Percentiles rank a stretch among this genome's conserved stretches.
These are phyloP conservation scores for Talaromyces proteolyticus DNA, from an alignment of 495 filamentous ascomycete genomes.

Conservation along the genomic window DNA sequence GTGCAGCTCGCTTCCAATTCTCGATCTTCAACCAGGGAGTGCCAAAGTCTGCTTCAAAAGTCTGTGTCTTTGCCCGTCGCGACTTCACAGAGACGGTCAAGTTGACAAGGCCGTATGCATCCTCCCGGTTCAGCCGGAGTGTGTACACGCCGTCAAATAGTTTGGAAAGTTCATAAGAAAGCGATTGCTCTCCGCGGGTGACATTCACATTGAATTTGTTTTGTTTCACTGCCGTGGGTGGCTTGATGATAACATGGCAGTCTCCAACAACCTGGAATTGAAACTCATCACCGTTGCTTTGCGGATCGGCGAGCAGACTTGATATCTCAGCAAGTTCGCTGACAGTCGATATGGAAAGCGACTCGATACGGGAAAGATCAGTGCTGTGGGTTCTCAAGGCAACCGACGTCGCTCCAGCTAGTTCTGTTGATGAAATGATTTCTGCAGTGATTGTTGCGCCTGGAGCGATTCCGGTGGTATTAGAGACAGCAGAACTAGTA, in stretches of 20 bases:
- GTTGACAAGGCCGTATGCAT: slow-evolving; percentile 53
- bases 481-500: slow-evolving; percentile 18
- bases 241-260: slow-evolving; percentile 53
- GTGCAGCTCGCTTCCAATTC: slow-evolving; percentile 49
- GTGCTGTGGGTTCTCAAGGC: slow-evolving; percentile 11
- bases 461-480: slow-evolving; percentile 9
- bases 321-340: slow-evolving; percentile 14
- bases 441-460: slow-evolving; percentile 10
- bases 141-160: slow-evolving; percentile 55
- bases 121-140: slow-evolving; percentile 48
- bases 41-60: slow-evolving; percentile 53
- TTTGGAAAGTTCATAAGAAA: slow-evolving; percentile 44
- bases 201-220: slow-evolving; percentile 48
- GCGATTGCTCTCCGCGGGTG: slow-evolving; percentile 28
- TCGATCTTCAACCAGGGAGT: slow-evolving; percentile 54
- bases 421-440: slow-evolving; percentile 10
- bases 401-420: slow-evolving; percentile 19
- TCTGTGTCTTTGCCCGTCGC: slow-evolving; percentile 47
- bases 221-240: slow-evolving; percentile 44
- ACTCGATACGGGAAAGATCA: slow-evolving; percentile 12
- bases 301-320: slow-evolving; percentile 10
- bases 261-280: slow-evolving; percentile 59
- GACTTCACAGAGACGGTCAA: slow-evolving; percentile 49
- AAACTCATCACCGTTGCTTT: slow-evolving; percentile 32
- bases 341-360: slow-evolving; percentile 11